phyloP scores from a whole-genome alignment of 2,329 filamentous ascomycete genomes.

The Lecanicillium sp. region DNA sequence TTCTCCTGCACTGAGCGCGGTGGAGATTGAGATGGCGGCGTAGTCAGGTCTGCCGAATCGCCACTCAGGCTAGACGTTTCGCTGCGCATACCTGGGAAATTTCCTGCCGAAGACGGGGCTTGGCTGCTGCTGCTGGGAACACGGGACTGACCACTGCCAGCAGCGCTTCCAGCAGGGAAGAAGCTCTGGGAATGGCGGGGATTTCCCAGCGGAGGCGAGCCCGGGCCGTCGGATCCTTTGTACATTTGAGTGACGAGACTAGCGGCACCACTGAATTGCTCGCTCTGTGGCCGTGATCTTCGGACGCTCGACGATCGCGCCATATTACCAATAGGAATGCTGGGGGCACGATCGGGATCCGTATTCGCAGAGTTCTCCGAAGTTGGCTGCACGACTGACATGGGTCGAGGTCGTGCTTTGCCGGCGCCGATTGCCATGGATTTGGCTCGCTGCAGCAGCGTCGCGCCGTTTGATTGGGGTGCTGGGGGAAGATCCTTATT shows the following conservation, averaged over 20 bases:
- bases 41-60: conserved; percentile 51
- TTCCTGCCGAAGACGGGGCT: conserved; percentile 40
- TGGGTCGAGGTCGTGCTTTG: conserved; percentile 44
- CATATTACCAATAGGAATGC: conserved; percentile 60
- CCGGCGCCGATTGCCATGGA: conserved; percentile 45
- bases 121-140: conserved; percentile 41
- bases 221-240: conserved; percentile 59
- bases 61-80: conserved; percentile 59
- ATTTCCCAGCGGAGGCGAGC: conserved; percentile 51
- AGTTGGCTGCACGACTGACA: conserved; percentile 44
- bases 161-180: conserved; percentile 44
- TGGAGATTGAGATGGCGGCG: conserved; percentile 45
- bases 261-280: conserved; percentile 57
- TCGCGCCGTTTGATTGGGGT: conserved; percentile 31
- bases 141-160: conserved; percentile 42
- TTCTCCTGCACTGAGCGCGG: conserved; percentile 44
- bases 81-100: conserved; percentile 66
- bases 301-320: conserved; percentile 47
- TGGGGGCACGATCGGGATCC: conserved; percentile 67
- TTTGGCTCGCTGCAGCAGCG: conserved; percentile 54
- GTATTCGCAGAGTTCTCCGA: conserved; percentile 36
- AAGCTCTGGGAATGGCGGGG: conserved; percentile 56
- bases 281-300: conserved; percentile 51
- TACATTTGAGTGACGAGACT: conserved; percentile 87
- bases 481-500: conserved; percentile 84